Evolutionary conservation across 176 grass and related monocot genomes (phyloP), one percentile per base, ranked within the genome.

Genomic region (Carex myosuroides): DNA sequence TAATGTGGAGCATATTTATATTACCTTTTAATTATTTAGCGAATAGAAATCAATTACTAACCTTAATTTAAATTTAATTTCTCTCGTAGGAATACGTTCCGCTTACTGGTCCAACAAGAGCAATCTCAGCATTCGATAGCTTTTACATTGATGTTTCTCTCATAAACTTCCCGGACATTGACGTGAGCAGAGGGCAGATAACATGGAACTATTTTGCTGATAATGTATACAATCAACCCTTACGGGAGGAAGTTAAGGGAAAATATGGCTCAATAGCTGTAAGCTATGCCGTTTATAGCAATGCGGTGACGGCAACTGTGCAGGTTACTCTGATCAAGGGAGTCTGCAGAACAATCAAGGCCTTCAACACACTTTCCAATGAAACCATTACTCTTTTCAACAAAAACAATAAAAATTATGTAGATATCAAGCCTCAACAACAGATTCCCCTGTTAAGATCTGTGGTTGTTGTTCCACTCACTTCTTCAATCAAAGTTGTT

Each of bases 391-490:
- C 4, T 7, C 82, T 84, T 39, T 84, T 84, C 41, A 84, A 59
- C 14, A 84, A 33, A 30, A 55, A 52, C 8, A 73, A 39, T 11
- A 73, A 56, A 30, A 3, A 71, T 3, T 21, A 73, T 84, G 64
- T 73, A 1, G 64, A 73, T 57, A 30, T 84, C 7, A 69, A 73
- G 64, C 82, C 82, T 84, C 68, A 7, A 44, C 30, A 42, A 64
- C 62, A 17, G 59, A 84, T 84, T 20, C 81, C 81, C 4, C 21
- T 84, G 54, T 16, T 17, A 20, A 41, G 82, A 70, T 84, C 82
- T 37, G 82, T 84, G 64, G 82, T 84, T 64, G 68, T 84, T 44
- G 82, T 84, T 84, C 82, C 82, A 1, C 82, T 84, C 63, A 16
- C 3, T 55, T 70, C n/a, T 17, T 84, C 82, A 14, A 52, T 84